Evolutionary conservation across 805 yeast species (phyloP).

Genomic region (Wickerhamomyces subpelliculosus): DNA sequence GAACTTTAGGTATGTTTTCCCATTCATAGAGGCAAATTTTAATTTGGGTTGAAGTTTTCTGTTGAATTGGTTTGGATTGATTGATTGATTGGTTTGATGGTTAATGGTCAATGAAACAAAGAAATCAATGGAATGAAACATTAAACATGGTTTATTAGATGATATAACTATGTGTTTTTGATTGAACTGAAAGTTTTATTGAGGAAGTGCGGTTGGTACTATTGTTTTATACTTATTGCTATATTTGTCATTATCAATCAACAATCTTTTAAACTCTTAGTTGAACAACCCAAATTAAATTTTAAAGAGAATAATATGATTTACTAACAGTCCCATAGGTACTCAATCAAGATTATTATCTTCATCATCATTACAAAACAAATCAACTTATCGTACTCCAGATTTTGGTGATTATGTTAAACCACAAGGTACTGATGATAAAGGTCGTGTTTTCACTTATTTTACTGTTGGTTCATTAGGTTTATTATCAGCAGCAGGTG

Average conservation of each 20-base stretch:
- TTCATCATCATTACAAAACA: conserved; percentile 40
- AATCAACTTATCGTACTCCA: conserved; percentile 85
- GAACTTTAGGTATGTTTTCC: conserved; percentile 20
- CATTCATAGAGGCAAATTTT: neutral
- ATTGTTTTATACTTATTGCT: no score
- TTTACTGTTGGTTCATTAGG: conserved; percentile 98
- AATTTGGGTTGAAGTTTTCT: neutral
- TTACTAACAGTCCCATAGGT: conserved; percentile 12
- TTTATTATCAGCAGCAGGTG: conserved; percentile 84
- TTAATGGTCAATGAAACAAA: no score
- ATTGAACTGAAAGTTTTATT: no score
- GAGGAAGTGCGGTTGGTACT: neutral
- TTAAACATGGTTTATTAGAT: no score
- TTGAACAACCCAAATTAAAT: no score
- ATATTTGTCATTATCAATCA: no score
- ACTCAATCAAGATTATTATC: conserved; percentile 24
- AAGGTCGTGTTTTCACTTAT: conserved; percentile 82
- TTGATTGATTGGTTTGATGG: no score
- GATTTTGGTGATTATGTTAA: conserved; percentile 78
- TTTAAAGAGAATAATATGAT: no score
- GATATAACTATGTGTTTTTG: no score
- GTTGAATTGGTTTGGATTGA: no score
- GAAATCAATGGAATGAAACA: no score
- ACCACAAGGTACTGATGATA: conserved; percentile 62
- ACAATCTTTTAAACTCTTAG: no score